Base-by-base conservation (phyloP, 106 monocot genomes). In the Dendrobium officinale region DNA sequence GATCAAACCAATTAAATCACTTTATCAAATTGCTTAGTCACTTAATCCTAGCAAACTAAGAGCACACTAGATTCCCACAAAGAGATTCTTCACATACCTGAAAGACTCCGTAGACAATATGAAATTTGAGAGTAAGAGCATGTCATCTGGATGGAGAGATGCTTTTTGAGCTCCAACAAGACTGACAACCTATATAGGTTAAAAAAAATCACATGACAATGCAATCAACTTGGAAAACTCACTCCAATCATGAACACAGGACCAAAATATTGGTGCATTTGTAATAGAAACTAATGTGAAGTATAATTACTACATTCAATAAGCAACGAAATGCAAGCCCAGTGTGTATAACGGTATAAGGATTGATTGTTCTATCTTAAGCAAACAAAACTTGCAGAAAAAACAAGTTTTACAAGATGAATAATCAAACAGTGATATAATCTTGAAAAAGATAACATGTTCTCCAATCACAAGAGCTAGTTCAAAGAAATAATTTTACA, bases 131-230 rank as follows among this genome's bases (percentile, higher is more conserved):
- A 98, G 95, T 48, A 98, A 85, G n/a, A 98, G 88, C 89, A 98
- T 95, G 81, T 98, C 98, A 89, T 98, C 95, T 47, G 98, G 91
- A 89, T 91, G 98, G 74, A 95, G 91, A 81, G 95, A 88, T 56
- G 95, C 94, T 80, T 98, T 98, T 83, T 98, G 95, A 79, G 98
- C 95, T 81, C 94, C 98, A 82, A 92, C 98, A 84, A 98, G 92
- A 81, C 98, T 98, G 41, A 98, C 75, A 84, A 98, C 94, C 98
- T 98, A 82, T 40, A 84, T 10, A 6, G 37, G 47, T 51, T 37
- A 78, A n/a, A 81, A 66, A 37, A 48, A 77, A 7, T 58, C 40
- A 87, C 22, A 78, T 72, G 37, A 79, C 67, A 40, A 37, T 24
- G 51, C 24, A 24, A 76, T 1, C 22, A 19, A 44, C 17, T 20